phyloP scores from a whole-genome alignment of 1,139 yeast genomes.

The Pichia sp. region DNA sequence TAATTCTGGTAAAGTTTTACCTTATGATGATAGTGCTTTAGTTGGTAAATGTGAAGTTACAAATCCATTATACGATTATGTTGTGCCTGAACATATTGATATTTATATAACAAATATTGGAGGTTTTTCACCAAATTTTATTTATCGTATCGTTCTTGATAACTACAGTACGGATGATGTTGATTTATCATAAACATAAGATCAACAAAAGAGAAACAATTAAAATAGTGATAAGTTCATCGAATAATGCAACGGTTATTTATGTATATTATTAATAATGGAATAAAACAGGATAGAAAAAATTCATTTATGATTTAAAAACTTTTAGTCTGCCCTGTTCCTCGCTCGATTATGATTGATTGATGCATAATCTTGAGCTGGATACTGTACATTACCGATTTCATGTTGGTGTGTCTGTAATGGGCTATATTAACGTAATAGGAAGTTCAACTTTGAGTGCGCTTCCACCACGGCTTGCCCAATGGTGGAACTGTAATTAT shows the following conservation, averaged over 20 bases:
- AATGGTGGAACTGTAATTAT: conserved; percentile 70
- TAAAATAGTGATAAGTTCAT: background rate
- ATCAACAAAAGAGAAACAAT: too few relatives aligned
- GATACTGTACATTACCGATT: conserved; percentile 27
- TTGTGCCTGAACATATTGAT: conserved; percentile 91
- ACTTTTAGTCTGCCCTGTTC: conserved; percentile 65
- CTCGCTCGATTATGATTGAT: conserved; percentile 51
- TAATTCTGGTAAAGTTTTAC: conserved; percentile 77
- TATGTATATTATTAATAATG: conserved; percentile 1
- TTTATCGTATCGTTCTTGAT: conserved; percentile 91
- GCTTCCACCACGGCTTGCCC: conserved; percentile 52
- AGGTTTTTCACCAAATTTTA: conserved; percentile 93
- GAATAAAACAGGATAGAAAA: too few relatives aligned
- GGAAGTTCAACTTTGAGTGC: conserved; percentile 65
- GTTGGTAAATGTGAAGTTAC: conserved; percentile 76
- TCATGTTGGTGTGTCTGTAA: conserved; percentile 25
- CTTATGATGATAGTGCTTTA: conserved; percentile 57
- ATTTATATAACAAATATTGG: conserved; percentile 93
- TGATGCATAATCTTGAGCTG: conserved; percentile 49
- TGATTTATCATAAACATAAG: conserved; percentile 36
- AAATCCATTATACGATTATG: conserved; percentile 88
- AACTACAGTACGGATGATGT: conserved; percentile 86
- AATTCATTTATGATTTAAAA: too few relatives aligned
- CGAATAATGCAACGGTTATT: too few relatives aligned
- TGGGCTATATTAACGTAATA: conserved; percentile 47